Conservation (phyloP, 1,284 basidiomycete species). For the Ustilago loliicola region DNA sequence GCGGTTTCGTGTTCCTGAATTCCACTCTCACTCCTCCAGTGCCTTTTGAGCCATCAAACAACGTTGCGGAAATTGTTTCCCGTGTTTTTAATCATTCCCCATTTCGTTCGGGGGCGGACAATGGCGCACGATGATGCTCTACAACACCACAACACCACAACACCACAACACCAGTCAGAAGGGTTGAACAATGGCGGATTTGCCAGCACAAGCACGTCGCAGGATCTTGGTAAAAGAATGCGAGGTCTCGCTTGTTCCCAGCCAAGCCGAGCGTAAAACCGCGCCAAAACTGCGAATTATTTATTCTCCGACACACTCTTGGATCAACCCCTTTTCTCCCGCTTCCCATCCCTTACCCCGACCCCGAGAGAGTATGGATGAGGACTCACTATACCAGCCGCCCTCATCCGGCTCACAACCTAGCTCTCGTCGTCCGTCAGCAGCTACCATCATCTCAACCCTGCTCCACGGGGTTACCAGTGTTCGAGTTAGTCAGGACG, state of each 20-base stretch:
- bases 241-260: too few relatives aligned
- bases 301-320: slow-evolving; percentile 3
- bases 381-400: slow-evolving; percentile 15
- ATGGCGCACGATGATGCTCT: too few relatives aligned
- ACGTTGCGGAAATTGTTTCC: background rate
- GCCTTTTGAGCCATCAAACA: background rate
- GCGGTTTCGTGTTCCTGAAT: background rate
- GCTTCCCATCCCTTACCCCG: background rate
- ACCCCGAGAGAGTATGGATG: slow-evolving; percentile 6
- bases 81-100: too few relatives aligned
- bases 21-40: background rate
- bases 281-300: background rate
- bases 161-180: too few relatives aligned
- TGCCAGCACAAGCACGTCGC: too few relatives aligned
- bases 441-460: slow-evolving; percentile 41
- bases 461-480: slow-evolving; percentile 10
- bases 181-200: too few relatives aligned
- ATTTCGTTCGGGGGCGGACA: too few relatives aligned
- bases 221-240: too few relatives aligned
- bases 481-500: slow-evolving; percentile 13
- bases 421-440: slow-evolving; percentile 18
- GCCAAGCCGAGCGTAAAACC: too few relatives aligned
- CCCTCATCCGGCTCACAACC: slow-evolving; percentile 18
- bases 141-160: too few relatives aligned
- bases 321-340: slow-evolving; percentile 32